Evolutionary conservation across 1,139 yeast species (phyloP).

Genomic region (Geotrichum candidum): DNA sequence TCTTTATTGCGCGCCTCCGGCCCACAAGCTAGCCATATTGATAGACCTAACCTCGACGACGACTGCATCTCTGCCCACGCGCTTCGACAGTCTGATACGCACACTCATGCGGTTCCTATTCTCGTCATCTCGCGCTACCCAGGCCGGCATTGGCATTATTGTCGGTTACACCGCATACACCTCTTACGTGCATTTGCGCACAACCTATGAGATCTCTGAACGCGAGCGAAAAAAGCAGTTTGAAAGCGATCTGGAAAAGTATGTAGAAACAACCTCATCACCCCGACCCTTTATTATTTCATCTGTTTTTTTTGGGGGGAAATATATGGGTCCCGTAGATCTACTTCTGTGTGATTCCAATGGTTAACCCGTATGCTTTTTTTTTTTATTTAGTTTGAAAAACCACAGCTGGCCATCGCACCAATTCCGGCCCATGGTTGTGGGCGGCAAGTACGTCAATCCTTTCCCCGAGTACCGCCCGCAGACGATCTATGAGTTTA

Average conservation of each 20-base stretch:
- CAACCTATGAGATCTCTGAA: conserved; percentile 51
- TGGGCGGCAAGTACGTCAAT: conserved; percentile 79
- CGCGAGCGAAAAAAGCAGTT: conserved; percentile 38
- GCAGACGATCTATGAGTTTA: conserved; percentile 82
- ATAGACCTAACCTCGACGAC: neutral
- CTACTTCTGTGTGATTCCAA: neutral
- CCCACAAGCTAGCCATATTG: neutral
- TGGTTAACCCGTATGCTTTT: neutral
- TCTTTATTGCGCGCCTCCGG: neutral
- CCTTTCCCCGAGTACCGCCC: conserved; percentile 90
- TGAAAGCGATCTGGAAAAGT: conserved; percentile 17
- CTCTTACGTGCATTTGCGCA: conserved; percentile 50
- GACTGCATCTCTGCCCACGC: neutral
- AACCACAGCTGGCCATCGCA: conserved; percentile 37
- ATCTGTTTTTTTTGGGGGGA: neutral
- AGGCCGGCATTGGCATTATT: conserved; percentile 49
- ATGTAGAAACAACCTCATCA: neutral
- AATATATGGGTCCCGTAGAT: neutral
- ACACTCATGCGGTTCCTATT: conserved; percentile 14
- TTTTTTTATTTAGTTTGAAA: conserved; percentile 24
- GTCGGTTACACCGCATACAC: conserved; percentile 66
- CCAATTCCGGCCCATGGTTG: conserved; percentile 41
- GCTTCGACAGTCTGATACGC: conserved; percentile 1
- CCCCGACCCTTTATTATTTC: neutral
- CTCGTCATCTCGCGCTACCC: conserved; percentile 25